A percentile compares a stretch with the other conserved stretches of the same genome.
phyloP scores from a whole-genome alignment of 2,329 filamentous ascomycete species.

The Epichloe glyceriae region DNA sequence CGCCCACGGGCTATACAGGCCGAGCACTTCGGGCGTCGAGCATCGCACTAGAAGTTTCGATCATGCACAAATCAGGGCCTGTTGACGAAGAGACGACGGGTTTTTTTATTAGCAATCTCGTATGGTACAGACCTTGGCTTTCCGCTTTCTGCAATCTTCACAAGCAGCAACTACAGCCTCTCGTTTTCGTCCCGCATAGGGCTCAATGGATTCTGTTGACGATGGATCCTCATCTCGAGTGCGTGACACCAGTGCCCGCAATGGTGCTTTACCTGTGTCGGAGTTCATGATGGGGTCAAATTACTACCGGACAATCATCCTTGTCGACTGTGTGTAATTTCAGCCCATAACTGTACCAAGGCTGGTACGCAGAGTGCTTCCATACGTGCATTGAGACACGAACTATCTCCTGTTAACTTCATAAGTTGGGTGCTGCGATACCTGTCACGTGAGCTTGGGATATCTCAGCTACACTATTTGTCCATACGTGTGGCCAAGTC shows the following conservation, averaged over 20 bases:
- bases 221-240: not conserved
- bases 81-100: not conserved
- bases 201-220: not conserved
- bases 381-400: not conserved
- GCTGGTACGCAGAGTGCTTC: not conserved
- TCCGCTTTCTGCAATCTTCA: constrained; percentile 1
- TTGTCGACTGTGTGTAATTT: not conserved
- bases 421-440: not conserved
- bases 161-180: not conserved
- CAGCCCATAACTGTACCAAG: not conserved
- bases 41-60: not conserved
- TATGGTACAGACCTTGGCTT: not conserved
- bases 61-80: not conserved
- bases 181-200: not conserved
- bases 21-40: not conserved
- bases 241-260: not conserved
- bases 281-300: not conserved
- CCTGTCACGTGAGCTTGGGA: not conserved
- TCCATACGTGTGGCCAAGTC: not conserved
- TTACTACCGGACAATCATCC: not conserved
- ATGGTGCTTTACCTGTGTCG: not conserved
- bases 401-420: not conserved
- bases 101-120: not conserved
- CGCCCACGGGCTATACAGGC: not conserved
- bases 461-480: not conserved